Evolutionary conservation across 2,329 filamentous ascomycete species (phyloP).

Genomic region (Pseudonectria buxi): DNA sequence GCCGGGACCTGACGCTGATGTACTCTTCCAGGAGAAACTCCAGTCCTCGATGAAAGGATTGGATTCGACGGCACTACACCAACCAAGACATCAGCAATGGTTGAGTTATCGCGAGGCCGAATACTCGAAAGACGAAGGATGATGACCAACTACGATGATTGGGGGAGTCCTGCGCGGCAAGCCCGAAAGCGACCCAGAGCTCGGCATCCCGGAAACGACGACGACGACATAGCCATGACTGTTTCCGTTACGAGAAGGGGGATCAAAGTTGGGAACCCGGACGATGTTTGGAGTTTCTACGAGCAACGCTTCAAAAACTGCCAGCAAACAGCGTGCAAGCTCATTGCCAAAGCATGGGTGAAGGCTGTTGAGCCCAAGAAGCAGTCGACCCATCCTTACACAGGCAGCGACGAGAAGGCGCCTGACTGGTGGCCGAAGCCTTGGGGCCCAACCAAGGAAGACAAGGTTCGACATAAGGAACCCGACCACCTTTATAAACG

Average conservation of each 20-base stretch:
- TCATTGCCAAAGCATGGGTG: constrained; percentile 69
- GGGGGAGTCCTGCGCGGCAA: constrained; percentile 24
- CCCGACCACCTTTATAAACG: constrained; percentile 66
- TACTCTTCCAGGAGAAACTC: constrained; percentile 22
- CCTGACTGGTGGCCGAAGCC: constrained; percentile 62
- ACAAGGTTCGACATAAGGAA: constrained; percentile 60
- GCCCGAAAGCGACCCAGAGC: constrained; percentile 25
- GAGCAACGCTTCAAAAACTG: constrained; percentile 55
- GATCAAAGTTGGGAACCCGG: constrained; percentile 47
- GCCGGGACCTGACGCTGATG: constrained; percentile 5
- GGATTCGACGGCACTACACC: constrained; percentile 18
- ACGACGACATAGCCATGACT: constrained; percentile 35
- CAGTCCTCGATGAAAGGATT: constrained; percentile 27
- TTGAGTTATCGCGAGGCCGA: constrained; percentile 20
- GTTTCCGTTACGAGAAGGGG: constrained; percentile 32
- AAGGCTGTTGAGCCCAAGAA: constrained; percentile 72
- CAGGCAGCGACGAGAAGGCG: constrained; percentile 53
- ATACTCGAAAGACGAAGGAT: constrained; percentile 25
- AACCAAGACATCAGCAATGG: constrained; percentile 16
- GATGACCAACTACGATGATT: constrained; percentile 26
- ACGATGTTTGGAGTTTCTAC: constrained; percentile 54
- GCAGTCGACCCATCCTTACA: constrained; percentile 68
- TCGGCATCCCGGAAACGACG: constrained; percentile 33
- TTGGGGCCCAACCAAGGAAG: constrained; percentile 42
- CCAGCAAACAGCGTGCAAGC: constrained; percentile 65